phyloP scores from a whole-genome alignment of 495 filamentous ascomycete genomes.

The Penicillium roqueforti region DNA sequence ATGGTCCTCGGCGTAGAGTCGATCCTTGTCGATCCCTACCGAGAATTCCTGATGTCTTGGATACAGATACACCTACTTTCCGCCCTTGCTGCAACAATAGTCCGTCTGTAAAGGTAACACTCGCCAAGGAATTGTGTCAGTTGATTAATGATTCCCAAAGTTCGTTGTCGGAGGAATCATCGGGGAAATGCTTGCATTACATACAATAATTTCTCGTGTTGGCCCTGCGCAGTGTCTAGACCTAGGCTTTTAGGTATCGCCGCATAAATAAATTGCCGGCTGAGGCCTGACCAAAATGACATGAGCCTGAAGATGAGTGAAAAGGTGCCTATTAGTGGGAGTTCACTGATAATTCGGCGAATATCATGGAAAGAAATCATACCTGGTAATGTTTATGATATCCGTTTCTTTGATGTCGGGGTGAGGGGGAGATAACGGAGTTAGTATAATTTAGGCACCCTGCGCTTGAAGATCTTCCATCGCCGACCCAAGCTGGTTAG shows the following conservation, averaged over 20 bases:
- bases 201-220: background rate
- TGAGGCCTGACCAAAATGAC: background rate
- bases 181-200: background rate
- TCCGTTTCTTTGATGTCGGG: no score
- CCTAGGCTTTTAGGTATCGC: background rate
- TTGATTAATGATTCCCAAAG: background rate
- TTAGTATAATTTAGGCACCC: no score
- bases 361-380: background rate
- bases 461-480: no score
- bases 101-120: no score
- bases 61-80: background rate
- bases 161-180: background rate
- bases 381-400: no score
- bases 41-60: background rate
- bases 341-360: background rate
- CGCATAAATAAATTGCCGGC: background rate
- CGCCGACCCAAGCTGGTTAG: no score
- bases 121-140: background rate
- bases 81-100: background rate
- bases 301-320: background rate
- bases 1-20: background rate
- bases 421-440: no score
- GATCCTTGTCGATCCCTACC: background rate
- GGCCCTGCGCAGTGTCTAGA: background rate
- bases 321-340: background rate